Evolutionary conservation across 2,329 filamentous ascomycete species (phyloP), one percentile per base, ranked within the genome.

Genomic region (Aureobasidium sp.): DNA sequence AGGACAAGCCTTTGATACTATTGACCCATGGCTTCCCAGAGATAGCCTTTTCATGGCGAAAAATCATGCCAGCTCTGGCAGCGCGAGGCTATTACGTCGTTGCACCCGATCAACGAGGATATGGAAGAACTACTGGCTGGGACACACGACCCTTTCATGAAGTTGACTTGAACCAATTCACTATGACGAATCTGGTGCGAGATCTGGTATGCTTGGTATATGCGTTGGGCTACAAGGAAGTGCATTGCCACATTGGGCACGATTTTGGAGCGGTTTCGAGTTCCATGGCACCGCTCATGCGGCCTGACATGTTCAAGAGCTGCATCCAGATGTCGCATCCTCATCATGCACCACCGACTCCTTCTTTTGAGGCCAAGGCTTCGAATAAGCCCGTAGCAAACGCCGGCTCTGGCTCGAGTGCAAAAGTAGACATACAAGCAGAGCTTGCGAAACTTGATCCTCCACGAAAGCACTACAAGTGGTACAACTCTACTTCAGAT

Each of bases 401-500:
- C 3, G 41, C 48, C 14, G 52, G 52, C 6, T 56, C 49, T 25
- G 7, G 20, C 7, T 27, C 41, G 5, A 29, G 8, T 64, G 66
- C 59, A 52, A 63, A 67, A 17, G 29, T 64, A 8, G 78, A 85
- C 62, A 79, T 88, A n/a, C 82, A 85, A 62, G 73, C 75, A 22
- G 80, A 81, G 3, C 78, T 88, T 1, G 80, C 80, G 0, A 74
- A 75, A 44, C 76, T 86, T 1, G 70, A 77, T 1, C 78, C 81
- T n/a, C 84, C 85, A 0, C 70, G 83, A 9, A 88, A 88, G 70
- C 86, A 88, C 70, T 89, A 89, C 76, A 87, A 87, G 71, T 86
- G 81, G 81, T 88, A 85, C 71, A 86, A 85, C 67, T 81, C 82
- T 2, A 80, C 78, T 2, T 55, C 76, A 0, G 63, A 69, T 1